Percentiles rank a stretch among this genome's conserved stretches.
phyloP scores from a whole-genome alignment of 371 early-diverging fungal genomes.

The Mortierella polycephala region DNA sequence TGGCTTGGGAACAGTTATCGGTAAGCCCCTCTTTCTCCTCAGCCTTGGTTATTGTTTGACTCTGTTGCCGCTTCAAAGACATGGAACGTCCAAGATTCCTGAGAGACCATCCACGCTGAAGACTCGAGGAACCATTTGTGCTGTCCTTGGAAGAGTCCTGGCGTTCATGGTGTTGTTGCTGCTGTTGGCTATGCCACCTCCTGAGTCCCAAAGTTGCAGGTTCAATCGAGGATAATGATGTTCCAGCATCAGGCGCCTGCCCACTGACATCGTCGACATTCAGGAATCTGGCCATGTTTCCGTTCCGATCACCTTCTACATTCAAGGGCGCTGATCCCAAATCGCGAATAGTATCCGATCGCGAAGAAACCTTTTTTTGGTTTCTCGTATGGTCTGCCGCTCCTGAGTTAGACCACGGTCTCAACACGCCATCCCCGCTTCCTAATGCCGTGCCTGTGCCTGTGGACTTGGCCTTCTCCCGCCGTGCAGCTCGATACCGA shows the following conservation, averaged over 20 bases:
- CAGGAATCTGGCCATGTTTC: background rate
- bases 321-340: conserved; percentile 22
- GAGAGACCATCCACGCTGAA: conserved; percentile 26
- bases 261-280: too few species aligned
- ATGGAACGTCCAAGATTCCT: conserved; percentile 4
- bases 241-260: too few species aligned
- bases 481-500: conserved; percentile 8
- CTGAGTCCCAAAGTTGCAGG: too few species aligned
- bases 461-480: background rate
- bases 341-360: conserved; percentile 40
- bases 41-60: background rate
- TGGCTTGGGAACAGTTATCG: background rate
- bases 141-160: background rate
- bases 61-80: conserved; percentile 11
- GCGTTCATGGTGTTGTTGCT: background rate
- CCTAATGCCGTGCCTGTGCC: background rate
- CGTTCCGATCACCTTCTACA: background rate
- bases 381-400: background rate
- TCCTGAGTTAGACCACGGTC: background rate
- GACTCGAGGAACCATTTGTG: background rate
- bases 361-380: too few species aligned
- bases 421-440: background rate
- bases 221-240: too few species aligned
- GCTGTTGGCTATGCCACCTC: too few species aligned
- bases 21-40: conserved; percentile 22